These are phyloP conservation scores for Salisapilia sapeloensis DNA, from an alignment of 352 stramenopile genomes.

Conservation along the genomic window DNA sequence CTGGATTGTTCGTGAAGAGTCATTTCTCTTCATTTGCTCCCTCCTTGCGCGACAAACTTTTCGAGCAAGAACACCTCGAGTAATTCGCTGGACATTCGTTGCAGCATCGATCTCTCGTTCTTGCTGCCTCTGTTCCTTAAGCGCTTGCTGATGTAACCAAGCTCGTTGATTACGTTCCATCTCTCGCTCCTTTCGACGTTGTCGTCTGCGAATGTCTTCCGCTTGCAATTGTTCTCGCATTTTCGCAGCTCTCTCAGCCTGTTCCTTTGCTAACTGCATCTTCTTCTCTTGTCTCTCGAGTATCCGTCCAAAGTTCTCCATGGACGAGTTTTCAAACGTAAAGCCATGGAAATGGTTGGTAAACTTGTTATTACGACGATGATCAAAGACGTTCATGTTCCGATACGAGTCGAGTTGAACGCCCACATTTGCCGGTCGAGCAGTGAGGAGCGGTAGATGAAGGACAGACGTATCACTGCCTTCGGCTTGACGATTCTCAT, in stretches of 20 bases:
- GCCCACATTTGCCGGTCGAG: constrained; percentile 50
- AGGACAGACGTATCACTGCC: constrained; percentile 10
- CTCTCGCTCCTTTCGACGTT: constrained; percentile 20
- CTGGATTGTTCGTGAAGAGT: constrained; percentile 15
- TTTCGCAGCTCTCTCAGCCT: constrained; percentile 24
- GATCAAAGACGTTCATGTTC: constrained; percentile 29
- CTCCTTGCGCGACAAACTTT: constrained; percentile 3
- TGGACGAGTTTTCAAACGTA: constrained; percentile 42
- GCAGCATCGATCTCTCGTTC: constrained; percentile 18
- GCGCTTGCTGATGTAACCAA: constrained; percentile 25
- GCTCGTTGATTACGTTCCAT: constrained; percentile 16
- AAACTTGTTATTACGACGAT: constrained; percentile 39
- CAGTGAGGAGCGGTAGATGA: constrained; percentile 30
- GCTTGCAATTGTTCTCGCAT: constrained; percentile 19
- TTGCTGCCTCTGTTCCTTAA: constrained; percentile 24
- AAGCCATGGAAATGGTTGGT: constrained; percentile 47
- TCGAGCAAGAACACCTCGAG: constrained; percentile 17
- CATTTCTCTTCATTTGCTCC: constrained; percentile 3
- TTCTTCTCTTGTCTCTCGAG: constrained; percentile 31
- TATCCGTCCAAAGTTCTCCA: constrained; percentile 54
- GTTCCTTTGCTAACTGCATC: constrained; percentile 18
- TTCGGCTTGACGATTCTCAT: too few relatives aligned
- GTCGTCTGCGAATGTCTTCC: constrained; percentile 16
- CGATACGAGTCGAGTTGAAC: constrained; percentile 64
- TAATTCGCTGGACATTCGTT: constrained; percentile 15